A percentile compares a stretch with the other conserved stretches of the same genome.
These are phyloP conservation scores for Raffaelea ambrosiae DNA, from an alignment of 2,329 filamentous ascomycete genomes.

Conservation along the genomic window DNA sequence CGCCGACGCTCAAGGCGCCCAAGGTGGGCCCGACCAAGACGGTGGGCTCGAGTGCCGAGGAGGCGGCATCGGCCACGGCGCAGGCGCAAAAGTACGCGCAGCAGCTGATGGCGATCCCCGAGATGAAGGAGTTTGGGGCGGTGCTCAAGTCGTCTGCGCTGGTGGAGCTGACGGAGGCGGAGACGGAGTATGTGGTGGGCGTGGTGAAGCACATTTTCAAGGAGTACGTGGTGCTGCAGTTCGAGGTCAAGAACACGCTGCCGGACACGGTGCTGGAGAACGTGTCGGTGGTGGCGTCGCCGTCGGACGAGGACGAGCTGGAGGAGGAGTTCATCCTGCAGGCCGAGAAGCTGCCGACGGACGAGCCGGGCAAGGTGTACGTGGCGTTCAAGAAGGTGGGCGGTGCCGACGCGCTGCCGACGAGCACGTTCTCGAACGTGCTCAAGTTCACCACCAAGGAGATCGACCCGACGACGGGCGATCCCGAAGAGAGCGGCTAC, in stretches of 20 bases:
- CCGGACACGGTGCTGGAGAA: constrained; percentile 85
- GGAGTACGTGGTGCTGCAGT: constrained; percentile 91
- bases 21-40: constrained; percentile 67
- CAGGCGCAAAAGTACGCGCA: constrained; percentile 83
- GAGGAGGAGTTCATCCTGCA: constrained; percentile 94
- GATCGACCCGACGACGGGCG: constrained; percentile 87
- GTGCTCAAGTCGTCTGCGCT: constrained; percentile 84
- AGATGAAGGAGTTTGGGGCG: constrained; percentile 80
- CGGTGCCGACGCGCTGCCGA: constrained; percentile 68
- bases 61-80: constrained; percentile 66
- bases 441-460: constrained; percentile 98
- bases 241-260: constrained; percentile 95
- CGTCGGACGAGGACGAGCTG: constrained; percentile 70
- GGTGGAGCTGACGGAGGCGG: constrained; percentile 88
- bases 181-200: constrained; percentile 93
- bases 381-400: constrained; percentile 83
- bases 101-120: constrained; percentile 79
- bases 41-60: constrained; percentile 57
- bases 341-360: constrained; percentile 69
- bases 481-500: constrained; percentile 86
- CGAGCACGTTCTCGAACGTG: constrained; percentile 78
- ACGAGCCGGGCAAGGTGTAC: constrained; percentile 88
- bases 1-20: constrained; percentile 88
- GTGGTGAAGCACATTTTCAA: constrained; percentile 98
- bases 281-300: constrained; percentile 73